Conservation (phyloP, 2,329 filamentous ascomycete genomes). For the Fusarium sublunatum region DNA sequence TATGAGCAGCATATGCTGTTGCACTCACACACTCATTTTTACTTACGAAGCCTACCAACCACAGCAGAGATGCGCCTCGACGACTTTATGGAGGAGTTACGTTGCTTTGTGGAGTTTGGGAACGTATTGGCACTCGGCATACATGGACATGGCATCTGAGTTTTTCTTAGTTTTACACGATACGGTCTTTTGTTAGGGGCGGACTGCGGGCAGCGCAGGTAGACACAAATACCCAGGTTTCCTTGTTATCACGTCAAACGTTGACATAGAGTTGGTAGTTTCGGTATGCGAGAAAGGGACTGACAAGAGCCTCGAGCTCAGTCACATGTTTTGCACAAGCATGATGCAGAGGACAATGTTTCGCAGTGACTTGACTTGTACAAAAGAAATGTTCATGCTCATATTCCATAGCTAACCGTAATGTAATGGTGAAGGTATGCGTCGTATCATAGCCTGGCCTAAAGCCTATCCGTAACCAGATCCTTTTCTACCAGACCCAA, state of each 20-base stretch:
- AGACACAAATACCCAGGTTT: constrained; percentile 49
- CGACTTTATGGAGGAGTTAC: constrained; percentile 34
- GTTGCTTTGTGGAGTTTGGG: constrained; percentile 45
- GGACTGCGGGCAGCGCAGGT: constrained; percentile 42
- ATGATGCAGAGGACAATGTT: neutral
- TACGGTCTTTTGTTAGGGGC: constrained; percentile 38
- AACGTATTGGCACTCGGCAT: constrained; percentile 33
- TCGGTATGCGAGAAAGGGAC: constrained; percentile 15
- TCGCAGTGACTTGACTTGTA: constrained; percentile 2
- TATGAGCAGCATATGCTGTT: constrained; percentile 22
- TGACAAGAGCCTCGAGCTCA: neutral
- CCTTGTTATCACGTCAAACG: constrained; percentile 34
- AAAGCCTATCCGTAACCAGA: constrained; percentile 31
- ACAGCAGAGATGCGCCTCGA: constrained; percentile 32
- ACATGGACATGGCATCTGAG: constrained; percentile 40
- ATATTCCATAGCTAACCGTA: constrained; percentile 32
- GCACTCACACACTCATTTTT: constrained; percentile 16
- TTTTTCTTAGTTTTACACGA: constrained; percentile 34
- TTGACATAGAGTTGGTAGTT: constrained; percentile 1
- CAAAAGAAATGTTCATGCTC: constrained; percentile 37
- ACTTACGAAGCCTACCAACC: constrained; percentile 28
- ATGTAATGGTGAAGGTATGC: constrained; percentile 26
- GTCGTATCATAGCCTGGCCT: constrained; percentile 33
- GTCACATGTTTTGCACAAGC: constrained; percentile 1
- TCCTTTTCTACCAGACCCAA: constrained; percentile 36